Percentiles rank a stretch among this genome's conserved stretches.
Evolutionary conservation across 208 protist species (phyloP).

Genomic region (Leishmania gerbilli): DNA sequence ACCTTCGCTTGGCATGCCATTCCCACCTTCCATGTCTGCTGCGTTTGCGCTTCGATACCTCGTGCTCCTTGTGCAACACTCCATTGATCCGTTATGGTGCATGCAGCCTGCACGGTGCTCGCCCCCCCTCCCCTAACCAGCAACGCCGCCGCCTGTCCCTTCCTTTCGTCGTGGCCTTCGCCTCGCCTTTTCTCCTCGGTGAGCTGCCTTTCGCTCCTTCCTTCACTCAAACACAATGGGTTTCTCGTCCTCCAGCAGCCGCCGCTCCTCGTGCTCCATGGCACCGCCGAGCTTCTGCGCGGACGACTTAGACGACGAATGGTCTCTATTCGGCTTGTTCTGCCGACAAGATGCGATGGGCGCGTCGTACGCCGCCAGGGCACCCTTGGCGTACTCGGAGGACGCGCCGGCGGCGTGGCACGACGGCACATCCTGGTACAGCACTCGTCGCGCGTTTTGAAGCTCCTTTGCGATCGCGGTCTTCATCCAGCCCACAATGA

Average conservation of each 20-base stretch:
- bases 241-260: slow-evolving; percentile 33
- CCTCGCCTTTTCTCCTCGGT: too few relatives aligned
- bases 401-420: background rate
- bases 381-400: slow-evolving; percentile 6
- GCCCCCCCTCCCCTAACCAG: background rate
- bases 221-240: slow-evolving; percentile 37
- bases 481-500: slow-evolving; percentile 88
- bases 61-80: background rate
- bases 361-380: background rate
- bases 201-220: too few relatives aligned
- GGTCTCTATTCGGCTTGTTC: slow-evolving; percentile 6
- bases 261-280: slow-evolving; percentile 31
- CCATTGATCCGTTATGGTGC: background rate
- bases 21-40: background rate
- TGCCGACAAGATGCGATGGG: slow-evolving; percentile 1
- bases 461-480: slow-evolving; percentile 83
- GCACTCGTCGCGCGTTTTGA: slow-evolving; percentile 49
- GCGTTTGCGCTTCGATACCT: background rate
- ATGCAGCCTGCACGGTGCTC: background rate
- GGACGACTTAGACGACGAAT: slow-evolving; percentile 8
- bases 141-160: background rate
- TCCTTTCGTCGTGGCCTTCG: background rate
- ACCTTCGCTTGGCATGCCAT: background rate
- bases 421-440: slow-evolving; percentile 49
- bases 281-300: background rate